Conservation (phyloP, 148 eudicot genomes). For the Vaccinium vitisidaea region DNA sequence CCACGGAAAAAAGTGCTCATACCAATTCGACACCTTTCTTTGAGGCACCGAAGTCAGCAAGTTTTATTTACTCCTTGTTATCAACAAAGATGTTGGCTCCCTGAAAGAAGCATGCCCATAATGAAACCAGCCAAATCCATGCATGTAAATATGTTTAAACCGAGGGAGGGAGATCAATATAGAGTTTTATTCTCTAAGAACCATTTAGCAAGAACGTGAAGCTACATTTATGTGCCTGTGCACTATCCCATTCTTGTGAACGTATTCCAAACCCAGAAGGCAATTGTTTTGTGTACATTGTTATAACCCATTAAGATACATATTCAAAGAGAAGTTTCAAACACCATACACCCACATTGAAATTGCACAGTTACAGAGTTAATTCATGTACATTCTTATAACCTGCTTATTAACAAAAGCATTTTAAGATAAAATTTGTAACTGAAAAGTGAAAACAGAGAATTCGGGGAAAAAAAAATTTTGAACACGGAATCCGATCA, state of each 20-base stretch:
- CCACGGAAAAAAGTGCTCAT: slow-evolving; percentile 6
- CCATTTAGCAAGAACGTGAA: neutral
- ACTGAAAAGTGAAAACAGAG: neutral
- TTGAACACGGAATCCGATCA: neutral
- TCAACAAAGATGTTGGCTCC: slow-evolving; percentile 99
- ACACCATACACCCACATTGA: neutral
- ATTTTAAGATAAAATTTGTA: neutral
- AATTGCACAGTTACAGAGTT: neutral
- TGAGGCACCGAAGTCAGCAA: slow-evolving; percentile 98
- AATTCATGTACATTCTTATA: slow-evolving; percentile 7
- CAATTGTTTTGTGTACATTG: slow-evolving; percentile 80
- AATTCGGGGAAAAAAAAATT: neutral
- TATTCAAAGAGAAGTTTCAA: neutral
- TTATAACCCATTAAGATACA: slow-evolving; percentile 51
- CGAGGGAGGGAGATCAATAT: neutral
- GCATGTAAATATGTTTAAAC: slow-evolving; percentile 24
- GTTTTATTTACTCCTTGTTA: slow-evolving; percentile 87
- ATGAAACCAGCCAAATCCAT: neutral
- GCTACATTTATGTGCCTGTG: slow-evolving; percentile 85
- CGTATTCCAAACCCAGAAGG: slow-evolving; percentile 71
- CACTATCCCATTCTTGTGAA: slow-evolving; percentile 75
- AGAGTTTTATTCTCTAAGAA: neutral
- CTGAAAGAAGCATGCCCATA: slow-evolving; percentile 34
- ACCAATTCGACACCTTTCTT: slow-evolving; percentile 98
- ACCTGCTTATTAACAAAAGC: neutral